Conservation (phyloP, 1,139 yeast genomes). For the Kodamaea sp. region DNA sequence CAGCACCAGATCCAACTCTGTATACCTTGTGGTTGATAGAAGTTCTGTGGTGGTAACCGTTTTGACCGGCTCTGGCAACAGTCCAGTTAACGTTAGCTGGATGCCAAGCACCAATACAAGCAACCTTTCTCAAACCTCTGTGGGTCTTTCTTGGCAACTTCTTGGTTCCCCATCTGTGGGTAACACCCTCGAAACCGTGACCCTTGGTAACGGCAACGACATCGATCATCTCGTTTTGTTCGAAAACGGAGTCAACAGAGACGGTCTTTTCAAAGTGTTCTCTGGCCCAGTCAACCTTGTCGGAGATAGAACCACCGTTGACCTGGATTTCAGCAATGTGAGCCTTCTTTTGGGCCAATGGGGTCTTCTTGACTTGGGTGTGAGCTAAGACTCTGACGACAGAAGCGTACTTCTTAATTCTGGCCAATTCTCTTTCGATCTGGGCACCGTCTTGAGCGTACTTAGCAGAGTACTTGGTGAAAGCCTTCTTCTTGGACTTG, state of each 20-base stretch:
- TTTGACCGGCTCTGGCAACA: slow-evolving; percentile 99
- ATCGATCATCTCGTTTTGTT: slow-evolving; percentile 98
- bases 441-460: slow-evolving; percentile 90
- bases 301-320: slow-evolving; percentile 98
- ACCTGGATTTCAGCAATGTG: slow-evolving; percentile 99
- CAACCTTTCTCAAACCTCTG: slow-evolving; percentile 99
- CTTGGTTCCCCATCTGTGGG: slow-evolving; percentile 99
- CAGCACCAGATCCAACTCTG: slow-evolving; percentile 98
- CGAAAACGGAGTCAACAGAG: slow-evolving; percentile 91
- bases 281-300: slow-evolving; percentile 98
- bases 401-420: slow-evolving; percentile 97
- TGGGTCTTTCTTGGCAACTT: slow-evolving; percentile 99
- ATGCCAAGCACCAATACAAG: slow-evolving; percentile 99
- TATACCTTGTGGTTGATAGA: slow-evolving; percentile 99
- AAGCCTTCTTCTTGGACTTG: slow-evolving; percentile 99
- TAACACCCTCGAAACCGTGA: slow-evolving; percentile 99
- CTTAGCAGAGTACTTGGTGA: slow-evolving; percentile 99
- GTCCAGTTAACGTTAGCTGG: slow-evolving; percentile 99
- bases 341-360: slow-evolving; percentile 99
- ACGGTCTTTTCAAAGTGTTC: slow-evolving; percentile 99
- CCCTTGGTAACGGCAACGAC: slow-evolving; percentile 99
- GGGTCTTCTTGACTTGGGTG: slow-evolving; percentile 99
- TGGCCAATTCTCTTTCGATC: slow-evolving; percentile 95
- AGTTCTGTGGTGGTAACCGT: slow-evolving; percentile 99
- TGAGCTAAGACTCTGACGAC: slow-evolving; percentile 99